Percentiles rank a stretch among this genome's conserved stretches.
These are phyloP conservation scores for Groenewaldozyma salmanticensis DNA, from an alignment of 805 yeast genomes.

Conservation along the genomic window DNA sequence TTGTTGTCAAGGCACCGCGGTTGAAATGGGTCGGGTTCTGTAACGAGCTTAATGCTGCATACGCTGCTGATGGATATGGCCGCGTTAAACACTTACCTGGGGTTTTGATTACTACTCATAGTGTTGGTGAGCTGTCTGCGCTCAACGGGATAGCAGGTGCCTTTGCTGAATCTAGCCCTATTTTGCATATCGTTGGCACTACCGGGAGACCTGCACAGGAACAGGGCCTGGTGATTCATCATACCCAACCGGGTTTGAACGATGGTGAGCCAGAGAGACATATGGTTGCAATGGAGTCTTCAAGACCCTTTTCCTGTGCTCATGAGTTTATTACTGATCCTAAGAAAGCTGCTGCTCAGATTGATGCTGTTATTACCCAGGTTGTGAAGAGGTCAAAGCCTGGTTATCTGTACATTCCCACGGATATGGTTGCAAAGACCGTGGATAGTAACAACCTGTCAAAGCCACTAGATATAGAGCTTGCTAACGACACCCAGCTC, in stretches of 20 bases:
- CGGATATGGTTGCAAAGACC: conserved; percentile 39
- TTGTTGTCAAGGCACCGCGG: conserved; percentile 30
- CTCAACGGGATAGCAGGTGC: conserved; percentile 77
- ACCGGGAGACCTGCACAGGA: conserved; percentile 36
- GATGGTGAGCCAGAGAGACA: conserved; percentile 47
- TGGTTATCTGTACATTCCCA: conserved; percentile 72
- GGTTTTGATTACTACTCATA: conserved; percentile 64
- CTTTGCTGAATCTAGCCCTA: conserved; percentile 69
- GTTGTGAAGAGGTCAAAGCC: conserved; percentile 59
- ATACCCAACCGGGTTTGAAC: conserved; percentile 26
- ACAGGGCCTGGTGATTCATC: conserved; percentile 29
- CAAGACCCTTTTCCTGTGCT: conserved; percentile 46
- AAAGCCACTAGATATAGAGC: conserved; percentile 24
- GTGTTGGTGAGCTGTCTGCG: conserved; percentile 86
- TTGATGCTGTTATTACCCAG: conserved; percentile 55
- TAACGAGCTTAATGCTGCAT: conserved; percentile 83
- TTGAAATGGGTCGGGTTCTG: conserved; percentile 74
- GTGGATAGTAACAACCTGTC: conserved; percentile 28
- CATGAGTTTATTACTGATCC: conserved; percentile 41
- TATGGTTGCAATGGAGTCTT: conserved; percentile 54
- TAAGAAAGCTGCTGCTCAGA: conserved; percentile 42
- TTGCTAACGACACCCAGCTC: conserved; percentile 22
- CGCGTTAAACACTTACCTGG: conserved; percentile 55
- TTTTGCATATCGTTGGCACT: conserved; percentile 80
- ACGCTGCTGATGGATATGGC: conserved; percentile 85